A percentile compares a stretch with the other conserved stretches of the same genome.
Evolutionary conservation across 768 basidiomycete genomes (phyloP).

Genomic region (Boletus tomentosulus): DNA sequence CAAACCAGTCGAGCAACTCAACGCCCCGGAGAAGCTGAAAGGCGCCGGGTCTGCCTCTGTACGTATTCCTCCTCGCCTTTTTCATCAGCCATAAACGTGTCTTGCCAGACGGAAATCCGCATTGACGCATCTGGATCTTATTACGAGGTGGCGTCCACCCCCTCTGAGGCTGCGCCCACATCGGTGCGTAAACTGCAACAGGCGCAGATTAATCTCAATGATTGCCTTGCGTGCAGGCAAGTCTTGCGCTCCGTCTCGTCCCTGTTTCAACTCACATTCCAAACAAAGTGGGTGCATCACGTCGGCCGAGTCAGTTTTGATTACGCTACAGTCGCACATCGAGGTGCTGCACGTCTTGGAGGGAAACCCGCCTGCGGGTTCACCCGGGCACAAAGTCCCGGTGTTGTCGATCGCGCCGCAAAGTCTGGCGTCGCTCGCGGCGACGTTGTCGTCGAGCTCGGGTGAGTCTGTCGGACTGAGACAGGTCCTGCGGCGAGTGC

Average conservation of each 20-base stretch:
- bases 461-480: constrained; percentile 43
- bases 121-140: constrained; percentile 85
- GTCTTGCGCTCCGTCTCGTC: constrained; percentile 22
- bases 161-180: constrained; percentile 14
- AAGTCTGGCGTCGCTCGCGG: constrained; percentile 75
- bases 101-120: constrained; percentile 78
- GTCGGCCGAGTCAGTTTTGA: constrained; percentile 94
- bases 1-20: constrained; percentile 76
- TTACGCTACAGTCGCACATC: constrained; percentile 90
- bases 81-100: background rate
- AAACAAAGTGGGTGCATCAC: constrained; percentile 88
- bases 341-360: constrained; percentile 83
- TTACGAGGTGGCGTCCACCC: constrained; percentile 65
- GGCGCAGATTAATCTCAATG: constrained; percentile 94
- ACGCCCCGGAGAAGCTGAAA: constrained; percentile 37
- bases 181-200: constrained; percentile 69
- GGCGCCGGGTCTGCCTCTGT: constrained; percentile 44
- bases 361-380: constrained; percentile 43
- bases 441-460: constrained; percentile 50
- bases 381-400: constrained; percentile 48
- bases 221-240: constrained; percentile 97
- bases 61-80: constrained; percentile 11
- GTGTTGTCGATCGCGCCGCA: constrained; percentile 90
- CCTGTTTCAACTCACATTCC: constrained; percentile 9
- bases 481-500: constrained; percentile 66